Evolutionary conservation across 805 yeast genomes (phyloP).

Genomic region (Yamadazyma akitaensis): DNA sequence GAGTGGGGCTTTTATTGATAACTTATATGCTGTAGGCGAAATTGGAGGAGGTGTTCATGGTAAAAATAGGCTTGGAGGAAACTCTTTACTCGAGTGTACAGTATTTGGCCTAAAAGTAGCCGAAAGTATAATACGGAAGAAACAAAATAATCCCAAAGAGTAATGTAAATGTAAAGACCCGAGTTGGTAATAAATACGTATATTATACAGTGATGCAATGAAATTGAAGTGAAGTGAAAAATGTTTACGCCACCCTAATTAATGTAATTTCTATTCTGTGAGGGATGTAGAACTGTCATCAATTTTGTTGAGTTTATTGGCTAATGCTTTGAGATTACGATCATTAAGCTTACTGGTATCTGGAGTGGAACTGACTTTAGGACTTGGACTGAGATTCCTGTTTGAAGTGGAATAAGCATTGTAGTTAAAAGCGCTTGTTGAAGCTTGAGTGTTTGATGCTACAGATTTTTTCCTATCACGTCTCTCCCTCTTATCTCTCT

Average conservation of each 20-base stretch:
- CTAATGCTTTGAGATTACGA: constrained; percentile 14
- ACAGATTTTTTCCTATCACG: constrained; percentile 33
- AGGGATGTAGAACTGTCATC: constrained; percentile 6
- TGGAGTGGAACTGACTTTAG: constrained; percentile 1
- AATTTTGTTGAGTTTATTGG: constrained; percentile 6
- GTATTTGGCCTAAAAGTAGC: constrained; percentile 24
- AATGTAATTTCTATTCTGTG: not conserved
- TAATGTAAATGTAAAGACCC: not conserved
- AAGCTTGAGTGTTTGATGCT: not conserved
- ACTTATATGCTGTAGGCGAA: constrained; percentile 45
- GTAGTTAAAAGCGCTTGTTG: not conserved
- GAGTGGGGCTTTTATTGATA: constrained; percentile 30
- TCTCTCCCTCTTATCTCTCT: constrained; percentile 38
- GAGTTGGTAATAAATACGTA: not conserved
- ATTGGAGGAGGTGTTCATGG: constrained; percentile 48
- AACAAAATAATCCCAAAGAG: not conserved
- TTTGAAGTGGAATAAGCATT: not conserved
- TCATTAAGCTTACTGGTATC: constrained; percentile 14
- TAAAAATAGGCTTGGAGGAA: constrained; percentile 42
- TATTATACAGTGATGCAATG: not conserved
- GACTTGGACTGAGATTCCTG: not conserved
- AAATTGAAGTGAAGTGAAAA: not conserved
- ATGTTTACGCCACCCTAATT: not conserved
- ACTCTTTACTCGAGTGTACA: constrained; percentile 43
- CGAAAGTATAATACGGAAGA: not conserved